Conservation (phyloP, 2,329 filamentous ascomycete genomes). For the Xylariaceae sp. region DNA sequence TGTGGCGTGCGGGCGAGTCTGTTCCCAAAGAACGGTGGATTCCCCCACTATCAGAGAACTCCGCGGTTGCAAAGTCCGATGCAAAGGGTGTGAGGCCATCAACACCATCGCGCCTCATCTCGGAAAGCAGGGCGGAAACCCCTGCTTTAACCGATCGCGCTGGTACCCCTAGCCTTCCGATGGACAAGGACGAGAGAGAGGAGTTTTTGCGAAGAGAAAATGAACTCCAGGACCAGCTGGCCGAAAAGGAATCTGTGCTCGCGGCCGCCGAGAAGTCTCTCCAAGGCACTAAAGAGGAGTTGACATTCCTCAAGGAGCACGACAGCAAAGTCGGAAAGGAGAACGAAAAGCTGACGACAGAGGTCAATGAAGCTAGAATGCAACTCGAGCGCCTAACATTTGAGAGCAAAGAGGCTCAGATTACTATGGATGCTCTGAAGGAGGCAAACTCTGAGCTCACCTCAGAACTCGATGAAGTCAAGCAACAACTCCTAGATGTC, state of each 20-base stretch:
- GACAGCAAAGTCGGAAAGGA: constrained; percentile 78
- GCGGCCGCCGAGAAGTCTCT: constrained; percentile 74
- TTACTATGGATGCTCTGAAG: constrained; percentile 96
- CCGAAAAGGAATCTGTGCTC: constrained; percentile 83
- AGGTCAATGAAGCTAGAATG: constrained; percentile 93
- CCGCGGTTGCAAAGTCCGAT: constrained; percentile 40
- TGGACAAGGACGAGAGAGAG: constrained; percentile 95
- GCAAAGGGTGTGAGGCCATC: constrained; percentile 46
- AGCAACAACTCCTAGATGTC: constrained; percentile 91
- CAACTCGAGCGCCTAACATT: constrained; percentile 92
- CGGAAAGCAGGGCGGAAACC: constrained; percentile 58
- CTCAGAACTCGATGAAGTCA: constrained; percentile 84
- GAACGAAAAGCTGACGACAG: constrained; percentile 78
- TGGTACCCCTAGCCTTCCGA: constrained; percentile 76
- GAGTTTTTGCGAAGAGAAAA: constrained; percentile 94
- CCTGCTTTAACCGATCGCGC: constrained; percentile 70
- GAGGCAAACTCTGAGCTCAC: constrained; percentile 94
- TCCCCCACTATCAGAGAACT: constrained; percentile 54
- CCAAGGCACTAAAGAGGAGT: constrained; percentile 78
- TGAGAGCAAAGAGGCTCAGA: constrained; percentile 92
- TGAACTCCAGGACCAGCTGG: constrained; percentile 91
- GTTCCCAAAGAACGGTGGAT: constrained; percentile 91
- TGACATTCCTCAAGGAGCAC: constrained; percentile 78
- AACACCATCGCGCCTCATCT: constrained; percentile 45
- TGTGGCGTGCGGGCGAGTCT: constrained; percentile 81